These are phyloP conservation scores for Cucurbita maxima DNA, from an alignment of 306 rosid species.

Conservation along the genomic window DNA sequence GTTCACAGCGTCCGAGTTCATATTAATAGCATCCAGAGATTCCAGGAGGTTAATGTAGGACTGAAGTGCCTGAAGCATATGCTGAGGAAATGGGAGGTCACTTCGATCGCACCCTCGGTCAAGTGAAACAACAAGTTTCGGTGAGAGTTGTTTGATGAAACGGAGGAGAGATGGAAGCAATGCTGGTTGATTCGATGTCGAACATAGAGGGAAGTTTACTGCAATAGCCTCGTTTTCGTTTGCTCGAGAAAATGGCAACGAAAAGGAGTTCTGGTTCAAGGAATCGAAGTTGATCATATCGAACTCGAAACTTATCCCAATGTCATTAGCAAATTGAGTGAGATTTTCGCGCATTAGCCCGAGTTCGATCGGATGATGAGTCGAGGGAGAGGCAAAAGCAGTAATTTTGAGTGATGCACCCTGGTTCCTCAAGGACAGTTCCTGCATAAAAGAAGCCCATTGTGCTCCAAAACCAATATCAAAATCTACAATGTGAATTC, in stretches of 20 bases:
- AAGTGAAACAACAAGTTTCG: constrained; percentile 25
- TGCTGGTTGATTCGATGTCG: constrained; percentile 20
- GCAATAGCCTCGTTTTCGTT: constrained; percentile 20
- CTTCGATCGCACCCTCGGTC: constrained; percentile 29
- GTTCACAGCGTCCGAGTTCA: constrained; percentile 19
- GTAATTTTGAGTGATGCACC: constrained; percentile 25
- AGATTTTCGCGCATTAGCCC: constrained; percentile 28
- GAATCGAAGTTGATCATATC: constrained; percentile 28
- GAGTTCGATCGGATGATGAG: constrained; percentile 22
- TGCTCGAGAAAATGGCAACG: constrained; percentile 14
- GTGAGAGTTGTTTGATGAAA: constrained; percentile 28
- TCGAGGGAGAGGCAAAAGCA: constrained; percentile 30
- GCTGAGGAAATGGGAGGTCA: constrained; percentile 31
- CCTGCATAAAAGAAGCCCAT: constrained; percentile 41
- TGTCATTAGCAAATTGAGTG: constrained; percentile 24
- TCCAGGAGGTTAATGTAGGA: constrained; percentile 26
- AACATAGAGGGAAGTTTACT: constrained; percentile 31
- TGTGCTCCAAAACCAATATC: constrained; percentile 39
- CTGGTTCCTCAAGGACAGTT: constrained; percentile 19
- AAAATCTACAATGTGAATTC: constrained; percentile 32
- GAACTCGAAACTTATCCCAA: constrained; percentile 25
- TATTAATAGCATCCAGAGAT: constrained; percentile 24
- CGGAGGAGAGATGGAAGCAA: constrained; percentile 23
- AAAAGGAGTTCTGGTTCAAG: constrained; percentile 14
- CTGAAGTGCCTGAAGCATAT: constrained; percentile 26